Evolutionary conservation across 2,329 filamentous ascomycete genomes (phyloP).

Genomic region (Fusarium nygamai): DNA sequence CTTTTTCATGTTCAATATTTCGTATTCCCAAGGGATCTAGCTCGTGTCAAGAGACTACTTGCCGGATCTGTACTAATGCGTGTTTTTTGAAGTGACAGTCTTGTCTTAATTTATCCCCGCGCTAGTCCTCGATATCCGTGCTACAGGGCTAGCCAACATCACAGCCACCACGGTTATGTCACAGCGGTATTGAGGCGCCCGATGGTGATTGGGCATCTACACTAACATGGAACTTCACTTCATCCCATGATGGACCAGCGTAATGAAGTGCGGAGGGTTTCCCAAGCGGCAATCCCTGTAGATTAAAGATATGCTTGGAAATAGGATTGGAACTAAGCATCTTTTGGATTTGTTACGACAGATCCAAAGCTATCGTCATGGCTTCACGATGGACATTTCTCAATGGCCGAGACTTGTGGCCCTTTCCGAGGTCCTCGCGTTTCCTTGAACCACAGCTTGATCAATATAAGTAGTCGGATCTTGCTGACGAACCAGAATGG

Average conservation of each 20-base stretch:
- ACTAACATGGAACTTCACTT: neutral
- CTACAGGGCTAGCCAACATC: neutral
- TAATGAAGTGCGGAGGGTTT: neutral
- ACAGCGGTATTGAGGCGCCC: neutral
- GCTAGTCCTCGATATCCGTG: neutral
- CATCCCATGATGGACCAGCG: neutral
- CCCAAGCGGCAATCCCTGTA: neutral
- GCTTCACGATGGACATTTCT: neutral
- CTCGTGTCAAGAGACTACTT: neutral
- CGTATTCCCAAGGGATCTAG: neutral
- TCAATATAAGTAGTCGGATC: neutral
- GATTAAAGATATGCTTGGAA: neutral
- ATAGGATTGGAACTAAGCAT: neutral
- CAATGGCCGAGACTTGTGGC: neutral
- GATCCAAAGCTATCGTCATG: neutral
- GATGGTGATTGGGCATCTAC: neutral
- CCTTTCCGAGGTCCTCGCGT: rapidly evolving
- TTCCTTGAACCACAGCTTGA: too few species aligned
- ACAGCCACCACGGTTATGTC: neutral
- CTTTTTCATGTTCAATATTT: neutral
- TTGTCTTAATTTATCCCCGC: neutral
- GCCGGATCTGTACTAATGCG: neutral
- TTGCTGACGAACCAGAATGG: neutral
- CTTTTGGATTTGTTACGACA: neutral
- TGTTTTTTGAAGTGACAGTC: neutral